Percentiles rank a stretch among this genome's conserved stretches.
These are phyloP conservation scores for Hypericum androsaemum DNA, from an alignment of 345 rosid genomes.

Conservation along the genomic window DNA sequence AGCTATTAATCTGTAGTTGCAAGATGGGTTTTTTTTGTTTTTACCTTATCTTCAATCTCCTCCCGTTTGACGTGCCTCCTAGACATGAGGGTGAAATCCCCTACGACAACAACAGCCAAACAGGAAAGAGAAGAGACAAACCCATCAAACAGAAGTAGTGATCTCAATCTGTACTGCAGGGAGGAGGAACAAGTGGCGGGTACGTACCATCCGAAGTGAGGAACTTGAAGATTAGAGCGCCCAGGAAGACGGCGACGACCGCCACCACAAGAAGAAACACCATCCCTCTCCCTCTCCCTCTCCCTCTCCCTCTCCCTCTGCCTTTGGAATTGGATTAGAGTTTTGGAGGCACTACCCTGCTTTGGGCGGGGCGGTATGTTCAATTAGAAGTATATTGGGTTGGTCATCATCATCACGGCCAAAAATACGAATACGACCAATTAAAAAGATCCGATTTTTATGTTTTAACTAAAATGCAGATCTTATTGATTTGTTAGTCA, in stretches of 20 bases:
- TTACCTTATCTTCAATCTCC: slow-evolving; percentile 74
- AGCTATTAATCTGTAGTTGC: background rate
- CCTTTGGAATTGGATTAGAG: too few species aligned
- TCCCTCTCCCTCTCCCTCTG: background rate
- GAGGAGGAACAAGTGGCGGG: background rate
- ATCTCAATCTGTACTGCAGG: slow-evolving; percentile 1
- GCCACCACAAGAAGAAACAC: slow-evolving; percentile 25
- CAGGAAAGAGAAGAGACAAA: background rate
- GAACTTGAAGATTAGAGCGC: slow-evolving; percentile 37
- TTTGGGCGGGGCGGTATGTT: too few species aligned
- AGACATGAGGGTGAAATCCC: slow-evolving; percentile 62
- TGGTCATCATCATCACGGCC: too few species aligned
- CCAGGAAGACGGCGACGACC: slow-evolving; percentile 18
- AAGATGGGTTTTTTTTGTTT: background rate
- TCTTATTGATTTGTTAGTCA: too few species aligned
- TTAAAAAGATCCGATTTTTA: too few species aligned
- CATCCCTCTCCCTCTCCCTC: slow-evolving; percentile 13
- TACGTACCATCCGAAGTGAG: slow-evolving; percentile 49
- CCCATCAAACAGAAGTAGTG: background rate
- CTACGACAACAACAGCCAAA: slow-evolving; percentile 22
- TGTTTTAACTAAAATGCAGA: too few species aligned
- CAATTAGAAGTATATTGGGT: too few species aligned
- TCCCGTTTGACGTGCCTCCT: slow-evolving; percentile 62
- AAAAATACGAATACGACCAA: too few species aligned
- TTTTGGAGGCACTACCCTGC: too few species aligned